phyloP scores from a whole-genome alignment of 108 stramenopile genomes.

The Cylindrotheca closterium region DNA sequence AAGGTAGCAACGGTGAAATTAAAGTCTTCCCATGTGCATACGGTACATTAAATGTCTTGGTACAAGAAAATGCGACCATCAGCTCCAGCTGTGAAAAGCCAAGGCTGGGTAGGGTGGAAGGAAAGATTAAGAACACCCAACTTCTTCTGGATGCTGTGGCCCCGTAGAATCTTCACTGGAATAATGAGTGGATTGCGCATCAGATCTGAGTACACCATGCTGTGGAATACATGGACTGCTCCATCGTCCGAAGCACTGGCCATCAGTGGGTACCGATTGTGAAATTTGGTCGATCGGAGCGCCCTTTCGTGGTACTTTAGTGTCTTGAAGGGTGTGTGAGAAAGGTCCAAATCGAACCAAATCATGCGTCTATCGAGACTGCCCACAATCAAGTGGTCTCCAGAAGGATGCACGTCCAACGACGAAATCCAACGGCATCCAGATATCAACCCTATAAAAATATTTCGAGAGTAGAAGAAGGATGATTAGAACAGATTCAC shows the following conservation, averaged over 20 bases:
- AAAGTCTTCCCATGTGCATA: too few relatives aligned
- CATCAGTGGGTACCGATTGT: slow-evolving; percentile 93
- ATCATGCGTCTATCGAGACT: slow-evolving; percentile 93
- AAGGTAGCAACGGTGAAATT: too few relatives aligned
- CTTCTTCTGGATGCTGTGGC: slow-evolving; percentile 78
- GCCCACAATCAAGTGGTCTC: slow-evolving; percentile 96
- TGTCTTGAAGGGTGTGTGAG: slow-evolving; percentile 93
- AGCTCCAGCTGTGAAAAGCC: slow-evolving; percentile 96
- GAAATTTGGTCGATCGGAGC: slow-evolving; percentile 77
- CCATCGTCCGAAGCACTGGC: slow-evolving; percentile 98
- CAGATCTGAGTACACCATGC: slow-evolving; percentile 94
- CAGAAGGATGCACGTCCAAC: slow-evolving; percentile 91
- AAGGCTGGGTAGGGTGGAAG: slow-evolving; percentile 99
- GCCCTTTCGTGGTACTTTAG: slow-evolving; percentile 95
- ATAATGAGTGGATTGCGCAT: slow-evolving; percentile 96
- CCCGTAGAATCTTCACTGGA: slow-evolving; percentile 96
- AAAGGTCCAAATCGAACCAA: slow-evolving; percentile 98
- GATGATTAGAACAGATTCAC: slow-evolving; percentile 4
- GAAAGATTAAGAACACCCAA: slow-evolving; percentile 85
- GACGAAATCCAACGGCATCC: slow-evolving; percentile 97
- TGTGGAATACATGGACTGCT: slow-evolving; percentile 96
- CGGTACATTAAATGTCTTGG: slow-evolving; percentile 81
- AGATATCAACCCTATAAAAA: slow-evolving; percentile 61
- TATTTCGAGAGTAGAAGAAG: slow-evolving; percentile 10
- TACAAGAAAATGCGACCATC: slow-evolving; percentile 93